Conservation (phyloP, 2,329 filamentous ascomycete genomes). For the Aspergillus sp. region DNA sequence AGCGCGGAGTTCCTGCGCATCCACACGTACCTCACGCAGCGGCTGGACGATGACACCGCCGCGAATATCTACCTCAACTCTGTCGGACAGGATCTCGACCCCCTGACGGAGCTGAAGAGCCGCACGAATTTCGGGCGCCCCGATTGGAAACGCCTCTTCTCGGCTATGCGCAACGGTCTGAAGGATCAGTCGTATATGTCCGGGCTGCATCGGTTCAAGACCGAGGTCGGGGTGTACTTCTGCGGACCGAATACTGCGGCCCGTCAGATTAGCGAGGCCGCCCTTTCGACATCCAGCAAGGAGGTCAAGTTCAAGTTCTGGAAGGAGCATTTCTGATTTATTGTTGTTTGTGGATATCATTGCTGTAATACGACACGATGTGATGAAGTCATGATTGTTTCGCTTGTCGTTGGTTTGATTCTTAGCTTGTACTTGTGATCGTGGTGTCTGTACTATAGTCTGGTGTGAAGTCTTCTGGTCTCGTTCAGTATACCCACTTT, state of each 20-base stretch:
- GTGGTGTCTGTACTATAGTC: slow-evolving; percentile 21
- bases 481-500: too few species aligned
- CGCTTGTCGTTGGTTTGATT: slow-evolving; percentile 3
- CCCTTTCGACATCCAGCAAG: slow-evolving; percentile 67
- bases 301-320: slow-evolving; percentile 96
- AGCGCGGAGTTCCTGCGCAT: slow-evolving; percentile 84
- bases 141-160: slow-evolving; percentile 78
- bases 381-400: slow-evolving; percentile 24
- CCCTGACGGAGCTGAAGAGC: slow-evolving; percentile 83
- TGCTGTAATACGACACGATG: neutral
- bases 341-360: neutral
- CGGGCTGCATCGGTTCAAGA: slow-evolving; percentile 70
- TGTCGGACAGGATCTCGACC: slow-evolving; percentile 83
- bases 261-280: slow-evolving; percentile 79
- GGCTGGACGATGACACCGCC: slow-evolving; percentile 84
- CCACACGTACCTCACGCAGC: slow-evolving; percentile 95
- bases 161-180: slow-evolving; percentile 84
- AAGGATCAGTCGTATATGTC: slow-evolving; percentile 79
- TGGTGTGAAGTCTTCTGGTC: slow-evolving; percentile 7
- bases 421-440: slow-evolving; percentile 4
- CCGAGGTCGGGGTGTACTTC: slow-evolving; percentile 95
- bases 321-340: slow-evolving; percentile 80
- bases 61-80: slow-evolving; percentile 97
- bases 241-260: slow-evolving; percentile 83
- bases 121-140: slow-evolving; percentile 94